Base-by-base conservation (phyloP, 441 rosid genomes). In the Pelargonium cotyledonis region DNA sequence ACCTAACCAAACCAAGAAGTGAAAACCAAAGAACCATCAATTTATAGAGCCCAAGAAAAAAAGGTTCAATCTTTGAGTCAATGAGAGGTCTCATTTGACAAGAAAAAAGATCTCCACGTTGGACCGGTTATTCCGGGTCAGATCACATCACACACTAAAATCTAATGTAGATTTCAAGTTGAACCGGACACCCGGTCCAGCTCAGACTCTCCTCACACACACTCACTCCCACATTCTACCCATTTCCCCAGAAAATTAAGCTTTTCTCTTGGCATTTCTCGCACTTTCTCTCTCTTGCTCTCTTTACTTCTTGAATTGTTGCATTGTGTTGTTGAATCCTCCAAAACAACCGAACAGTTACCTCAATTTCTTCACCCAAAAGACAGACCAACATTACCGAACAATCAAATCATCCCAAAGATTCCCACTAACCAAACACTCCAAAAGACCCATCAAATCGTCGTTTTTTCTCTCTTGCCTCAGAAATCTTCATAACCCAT, bases 361-460 rank as follows among this genome's bases (percentile, higher is more conserved):
- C 49, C 61, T 73, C 47, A 73, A 38, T 71, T 66, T 75, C 64
- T 31, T 61, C 58, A 15, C 67, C 67, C n/a, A 57, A 44, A 18
- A 19, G 3, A 41, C 47, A 61, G 74, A 77, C 75, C 18, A 71
- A 65, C 70, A 73, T 65, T 66, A 68, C 75, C 26, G 67, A 70
- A 75, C 49, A 23, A 58, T 26, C 66, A 31, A 31, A 3, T 5
- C 38, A 0, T 6, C 6, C 8, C 0, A 69, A 23, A 58, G 19
- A 73, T 55, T 77, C 29, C 77, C 80, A 16, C 58, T 3, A 51
- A n/a, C 58, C 58, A 51, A 51, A 51, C 58, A 51, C 58, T 51
- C 58, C 58, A 51, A 51, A 51, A 51, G 38, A 31, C 58, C 58
- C 58, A 51, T 51, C 58, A 51, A 51, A 51, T 51, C 58, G 15